Conservation (phyloP, 2,329 filamentous ascomycete genomes). For the Pestalotiopsis sp. region DNA sequence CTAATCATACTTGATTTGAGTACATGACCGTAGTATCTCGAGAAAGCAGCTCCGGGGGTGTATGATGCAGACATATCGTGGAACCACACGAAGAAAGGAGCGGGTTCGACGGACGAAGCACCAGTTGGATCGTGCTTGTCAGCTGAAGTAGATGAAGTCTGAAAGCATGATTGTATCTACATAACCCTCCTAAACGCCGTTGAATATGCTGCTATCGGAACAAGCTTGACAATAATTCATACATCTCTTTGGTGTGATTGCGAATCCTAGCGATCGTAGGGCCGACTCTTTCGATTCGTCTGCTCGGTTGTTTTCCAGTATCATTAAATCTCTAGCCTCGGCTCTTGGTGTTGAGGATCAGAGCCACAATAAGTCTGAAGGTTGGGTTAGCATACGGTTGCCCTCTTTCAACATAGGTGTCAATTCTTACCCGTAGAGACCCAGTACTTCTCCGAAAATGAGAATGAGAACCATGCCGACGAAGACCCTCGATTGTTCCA, state of each 20-base stretch:
- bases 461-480: conserved; percentile 98
- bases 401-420: too few relatives aligned
- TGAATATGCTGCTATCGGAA: conserved; percentile 34
- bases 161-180: conserved; percentile 28
- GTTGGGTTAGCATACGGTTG: conserved; percentile 20
- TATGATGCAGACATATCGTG: too few relatives aligned
- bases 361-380: conserved; percentile 81
- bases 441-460: conserved; percentile 97
- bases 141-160: conserved; percentile 20
- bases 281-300: neutral
- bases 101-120: neutral
- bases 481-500: conserved; percentile 94
- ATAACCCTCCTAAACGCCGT: conserved; percentile 33
- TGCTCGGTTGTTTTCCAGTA: conserved; percentile 8
- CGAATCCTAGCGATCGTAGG: neutral
- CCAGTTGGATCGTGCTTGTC: neutral
- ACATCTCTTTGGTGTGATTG: conserved; percentile 12
- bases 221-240: conserved; percentile 24
- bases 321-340: conserved; percentile 49
- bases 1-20: too few relatives aligned
- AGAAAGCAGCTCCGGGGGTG: too few relatives aligned
- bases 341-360: conserved; percentile 90
- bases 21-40: too few relatives aligned
- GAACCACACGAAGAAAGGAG: neutral
- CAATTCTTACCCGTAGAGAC: conserved; percentile 83